phyloP scores from a whole-genome alignment of 371 early-diverging fungal species.

The Mortierella sp. region DNA sequence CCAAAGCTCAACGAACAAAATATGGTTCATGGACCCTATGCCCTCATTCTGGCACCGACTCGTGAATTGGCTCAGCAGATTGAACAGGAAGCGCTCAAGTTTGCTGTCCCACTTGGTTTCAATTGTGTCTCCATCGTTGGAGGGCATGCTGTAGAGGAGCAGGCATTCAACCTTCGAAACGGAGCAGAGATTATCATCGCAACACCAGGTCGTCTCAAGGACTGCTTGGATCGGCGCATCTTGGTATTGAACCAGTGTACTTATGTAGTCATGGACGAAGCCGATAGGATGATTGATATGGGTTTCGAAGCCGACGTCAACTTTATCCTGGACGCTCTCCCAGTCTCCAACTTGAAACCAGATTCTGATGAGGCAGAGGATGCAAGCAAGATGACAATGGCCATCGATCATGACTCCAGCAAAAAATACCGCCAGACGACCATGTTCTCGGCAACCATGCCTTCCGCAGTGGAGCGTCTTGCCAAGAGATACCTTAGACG shows the following conservation, averaged over 20 bases:
- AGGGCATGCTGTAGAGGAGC: slow-evolving; percentile 91
- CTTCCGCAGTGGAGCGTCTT: slow-evolving; percentile 92
- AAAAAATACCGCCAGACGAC: slow-evolving; percentile 94
- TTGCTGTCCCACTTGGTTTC: slow-evolving; percentile 82
- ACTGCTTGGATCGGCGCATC: slow-evolving; percentile 86
- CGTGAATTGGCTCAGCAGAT: slow-evolving; percentile 97
- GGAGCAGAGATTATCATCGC: slow-evolving; percentile 97
- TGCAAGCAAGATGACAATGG: slow-evolving; percentile 55
- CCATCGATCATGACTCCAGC: slow-evolving; percentile 44
- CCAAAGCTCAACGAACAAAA: slow-evolving; percentile 81
- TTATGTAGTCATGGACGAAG: slow-evolving; percentile 96
- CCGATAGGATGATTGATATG: slow-evolving; percentile 99
- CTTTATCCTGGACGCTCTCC: slow-evolving; percentile 92
- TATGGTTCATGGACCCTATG: slow-evolving; percentile 89
- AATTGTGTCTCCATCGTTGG: slow-evolving; percentile 93
- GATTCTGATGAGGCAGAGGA: slow-evolving; percentile 81
- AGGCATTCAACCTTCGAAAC: slow-evolving; percentile 83
- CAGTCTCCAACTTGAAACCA: slow-evolving; percentile 89
- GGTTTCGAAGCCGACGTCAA: slow-evolving; percentile 97
- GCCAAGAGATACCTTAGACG: slow-evolving; percentile 92
- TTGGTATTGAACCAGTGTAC: slow-evolving; percentile 87
- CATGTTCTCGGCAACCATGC: slow-evolving; percentile 99
- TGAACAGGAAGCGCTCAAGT: slow-evolving; percentile 89
- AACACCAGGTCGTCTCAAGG: slow-evolving; percentile 96
- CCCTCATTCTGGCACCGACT: slow-evolving; percentile 95